These are phyloP conservation scores for Xylariaceae sp. DNA, from an alignment of 2,329 filamentous ascomycete species.

Conservation along the genomic window DNA sequence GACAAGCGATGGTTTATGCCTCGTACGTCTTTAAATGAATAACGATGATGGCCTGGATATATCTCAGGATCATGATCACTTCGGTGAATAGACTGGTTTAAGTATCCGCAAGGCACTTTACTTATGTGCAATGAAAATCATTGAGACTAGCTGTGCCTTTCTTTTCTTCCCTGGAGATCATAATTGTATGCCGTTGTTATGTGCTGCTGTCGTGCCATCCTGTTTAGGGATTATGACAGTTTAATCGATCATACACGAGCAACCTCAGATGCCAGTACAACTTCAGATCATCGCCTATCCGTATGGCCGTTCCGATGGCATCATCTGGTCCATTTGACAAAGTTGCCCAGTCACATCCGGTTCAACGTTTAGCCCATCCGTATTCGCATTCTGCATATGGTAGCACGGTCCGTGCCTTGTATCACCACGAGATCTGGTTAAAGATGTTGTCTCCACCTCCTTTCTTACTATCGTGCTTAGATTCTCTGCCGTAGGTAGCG, in stretches of 20 bases:
- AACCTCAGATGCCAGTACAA: too few relatives aligned
- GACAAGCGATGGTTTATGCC: not conserved
- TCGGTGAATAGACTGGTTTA: too few relatives aligned
- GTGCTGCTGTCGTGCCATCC: not conserved
- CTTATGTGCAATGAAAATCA: not conserved
- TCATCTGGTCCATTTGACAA: not conserved
- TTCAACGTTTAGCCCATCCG: not conserved
- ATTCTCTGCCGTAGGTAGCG: not conserved
- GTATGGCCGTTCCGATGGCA: not conserved
- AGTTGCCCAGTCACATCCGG: not conserved
- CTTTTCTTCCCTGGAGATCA: not conserved
- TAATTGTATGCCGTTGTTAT: not conserved
- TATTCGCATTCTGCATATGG: not conserved
- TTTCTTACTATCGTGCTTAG: not conserved
- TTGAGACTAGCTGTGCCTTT: not conserved
- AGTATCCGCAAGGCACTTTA: not conserved
- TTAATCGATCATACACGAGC: too few relatives aligned
- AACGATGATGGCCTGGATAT: not conserved
- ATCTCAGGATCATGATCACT: not conserved
- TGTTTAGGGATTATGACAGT: too few relatives aligned
- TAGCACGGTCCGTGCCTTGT: not conserved
- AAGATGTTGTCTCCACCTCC: not conserved
- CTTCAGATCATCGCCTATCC: not conserved
- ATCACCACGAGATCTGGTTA: slow-evolving; percentile 21
- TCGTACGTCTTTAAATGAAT: not conserved